Evolutionary conservation across 2,329 filamentous ascomycete genomes (phyloP), one percentile per base, ranked within the genome.

Genomic region (Cladosporium sp.): DNA sequence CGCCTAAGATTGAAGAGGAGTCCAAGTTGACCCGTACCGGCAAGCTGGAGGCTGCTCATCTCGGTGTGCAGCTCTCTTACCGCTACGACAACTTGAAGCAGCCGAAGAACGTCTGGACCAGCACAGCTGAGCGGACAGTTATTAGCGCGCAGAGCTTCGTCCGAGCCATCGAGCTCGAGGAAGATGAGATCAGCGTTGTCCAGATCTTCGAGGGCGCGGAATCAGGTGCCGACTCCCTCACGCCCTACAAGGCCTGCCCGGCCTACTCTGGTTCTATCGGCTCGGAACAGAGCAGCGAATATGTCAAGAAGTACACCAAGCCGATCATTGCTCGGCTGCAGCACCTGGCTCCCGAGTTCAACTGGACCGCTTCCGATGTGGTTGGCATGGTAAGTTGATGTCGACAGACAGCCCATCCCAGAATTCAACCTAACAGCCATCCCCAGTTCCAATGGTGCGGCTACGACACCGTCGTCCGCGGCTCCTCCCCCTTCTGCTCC

Each of bases 391-490:
- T 28, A 28, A 28, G 22, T 28, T 28, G 22, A 28, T 28, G 22
- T 7, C 22, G 7, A 7, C 7, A 28, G 22, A 18, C 7, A 28
- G 22, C 22, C 7, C 22, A 28, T 7, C 4, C 2, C 22, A 28
- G 22, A 28, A 7, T 5, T 3, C 22, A 28, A 4, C 7, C 22
- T 28, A 28, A 28, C 22, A 1, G 4, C 22, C 7, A 28, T 28
- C 7, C 22, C 3, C 22, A 28, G 22, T 82, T 83, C 0, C 86
- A 87, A 59, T 73, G 86, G n/a, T 88, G 84, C 59, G 84, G 82
- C 3, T 87, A 85, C 54, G 84, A 88, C 61, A 82, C 78, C 3
- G 84, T 87, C 60, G 85, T 87, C 57, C 81, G 74, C 0, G 83
- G 84, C 1, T 70, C 68, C 2, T 85, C 81, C 4, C 80, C 82